Percentiles rank a stretch among this genome's conserved stretches.
Evolutionary conservation across 2,329 filamentous ascomycete genomes (phyloP).

Genomic region (Ascochyta koolunga): DNA sequence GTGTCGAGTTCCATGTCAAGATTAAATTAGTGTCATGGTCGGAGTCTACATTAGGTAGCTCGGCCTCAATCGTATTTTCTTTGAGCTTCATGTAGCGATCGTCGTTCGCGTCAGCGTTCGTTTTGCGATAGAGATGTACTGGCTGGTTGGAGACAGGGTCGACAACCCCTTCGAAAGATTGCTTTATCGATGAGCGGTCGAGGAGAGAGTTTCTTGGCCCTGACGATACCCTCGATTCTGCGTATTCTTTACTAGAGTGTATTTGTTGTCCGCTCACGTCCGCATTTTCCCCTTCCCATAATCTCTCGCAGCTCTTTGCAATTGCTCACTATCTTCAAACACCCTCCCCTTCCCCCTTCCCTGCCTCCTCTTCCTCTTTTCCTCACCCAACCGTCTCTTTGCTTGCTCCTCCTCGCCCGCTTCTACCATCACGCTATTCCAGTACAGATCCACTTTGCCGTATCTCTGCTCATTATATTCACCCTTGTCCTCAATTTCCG

Average conservation of each 20-base stretch:
- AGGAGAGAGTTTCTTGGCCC: neutral
- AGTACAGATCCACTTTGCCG: conserved; percentile 20
- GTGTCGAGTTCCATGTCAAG: conserved; percentile 14
- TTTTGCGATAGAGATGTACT: neutral
- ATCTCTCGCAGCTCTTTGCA: neutral
- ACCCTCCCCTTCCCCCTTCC: neutral
- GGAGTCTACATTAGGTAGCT: neutral
- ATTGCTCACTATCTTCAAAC: neutral
- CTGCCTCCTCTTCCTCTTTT: neutral
- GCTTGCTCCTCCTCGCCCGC: conserved; percentile 10
- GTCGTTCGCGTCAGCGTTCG: neutral
- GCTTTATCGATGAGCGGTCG: neutral
- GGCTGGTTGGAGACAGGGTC: too few species aligned
- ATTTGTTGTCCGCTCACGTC: neutral
- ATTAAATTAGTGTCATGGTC: neutral
- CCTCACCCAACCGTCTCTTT: neutral
- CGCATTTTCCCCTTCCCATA: too few species aligned
- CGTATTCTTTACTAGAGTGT: neutral
- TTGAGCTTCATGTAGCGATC: neutral
- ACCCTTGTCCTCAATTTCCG: conserved; percentile 22
- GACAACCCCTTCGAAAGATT: too few species aligned
- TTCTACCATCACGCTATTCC: conserved; percentile 29
- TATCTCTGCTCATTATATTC: conserved; percentile 19
- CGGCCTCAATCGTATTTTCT: neutral
- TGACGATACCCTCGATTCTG: neutral